Percentiles rank a stretch among this genome's conserved stretches.
Evolutionary conservation across 352 stramenopile genomes (phyloP).

Genomic region (Globisporangium canariense): DNA sequence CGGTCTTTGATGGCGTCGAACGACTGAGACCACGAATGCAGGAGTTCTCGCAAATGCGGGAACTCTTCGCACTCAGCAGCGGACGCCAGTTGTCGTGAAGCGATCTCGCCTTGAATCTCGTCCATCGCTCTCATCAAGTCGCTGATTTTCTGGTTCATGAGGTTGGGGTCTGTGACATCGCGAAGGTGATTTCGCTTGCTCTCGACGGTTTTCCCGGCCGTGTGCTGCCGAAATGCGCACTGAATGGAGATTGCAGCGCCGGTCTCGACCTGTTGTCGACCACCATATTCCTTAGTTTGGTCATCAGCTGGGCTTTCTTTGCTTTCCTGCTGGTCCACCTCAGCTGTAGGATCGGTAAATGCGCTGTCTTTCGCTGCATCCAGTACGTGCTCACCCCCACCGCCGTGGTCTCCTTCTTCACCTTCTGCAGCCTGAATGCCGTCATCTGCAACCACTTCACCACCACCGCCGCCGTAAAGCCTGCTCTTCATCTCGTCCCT

Average conservation of each 20-base stretch:
- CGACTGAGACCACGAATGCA: slow-evolving; percentile 25
- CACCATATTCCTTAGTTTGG: background rate
- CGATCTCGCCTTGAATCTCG: slow-evolving; percentile 44
- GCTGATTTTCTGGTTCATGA: slow-evolving; percentile 35
- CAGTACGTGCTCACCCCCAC: background rate
- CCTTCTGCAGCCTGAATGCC: background rate
- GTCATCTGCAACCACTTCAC: background rate
- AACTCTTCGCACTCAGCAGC: slow-evolving; percentile 28
- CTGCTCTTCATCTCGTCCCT: slow-evolving; percentile 29
- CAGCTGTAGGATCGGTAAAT: background rate
- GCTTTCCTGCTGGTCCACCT: background rate
- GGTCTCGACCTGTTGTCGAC: background rate
- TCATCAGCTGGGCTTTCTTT: background rate
- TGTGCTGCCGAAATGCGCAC: slow-evolving; percentile 41
- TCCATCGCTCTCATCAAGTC: slow-evolving; percentile 37
- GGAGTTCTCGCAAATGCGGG: slow-evolving; percentile 31
- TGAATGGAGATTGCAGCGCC: slow-evolving; percentile 40
- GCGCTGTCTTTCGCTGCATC: background rate
- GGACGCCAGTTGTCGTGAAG: slow-evolving; percentile 24
- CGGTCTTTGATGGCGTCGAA: slow-evolving; percentile 31
- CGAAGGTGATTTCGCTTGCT: slow-evolving; percentile 26
- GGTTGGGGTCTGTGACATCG: slow-evolving; percentile 24
- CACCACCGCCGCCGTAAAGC: background rate
- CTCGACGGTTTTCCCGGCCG: slow-evolving; percentile 28
- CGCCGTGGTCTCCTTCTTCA: background rate